These are phyloP conservation scores for Spinacia oleracea DNA, from an alignment of 179 eudicot genomes.

Conservation along the genomic window DNA sequence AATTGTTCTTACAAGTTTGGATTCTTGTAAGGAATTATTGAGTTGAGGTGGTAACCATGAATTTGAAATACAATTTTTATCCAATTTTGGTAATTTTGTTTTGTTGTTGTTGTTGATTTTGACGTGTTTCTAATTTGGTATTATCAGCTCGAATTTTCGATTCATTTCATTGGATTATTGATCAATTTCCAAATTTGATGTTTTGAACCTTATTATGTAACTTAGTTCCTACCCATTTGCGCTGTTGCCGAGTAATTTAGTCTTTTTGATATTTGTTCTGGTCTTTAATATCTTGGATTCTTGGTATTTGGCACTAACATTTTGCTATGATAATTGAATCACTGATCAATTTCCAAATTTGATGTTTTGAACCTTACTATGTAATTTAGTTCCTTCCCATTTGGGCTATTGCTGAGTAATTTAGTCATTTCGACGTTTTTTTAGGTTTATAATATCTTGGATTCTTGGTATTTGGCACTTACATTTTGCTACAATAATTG, in stretches of 20 bases:
- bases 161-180: background rate
- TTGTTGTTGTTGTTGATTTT: background rate
- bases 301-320: too few relatives aligned
- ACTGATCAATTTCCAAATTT: background rate
- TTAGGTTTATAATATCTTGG: too few relatives aligned
- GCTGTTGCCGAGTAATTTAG: too few relatives aligned
- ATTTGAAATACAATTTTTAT: background rate
- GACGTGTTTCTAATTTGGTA: background rate
- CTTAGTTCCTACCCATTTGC: background rate
- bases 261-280: too few relatives aligned
- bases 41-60: constrained; percentile 15
- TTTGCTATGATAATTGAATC: too few relatives aligned
- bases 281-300: too few relatives aligned
- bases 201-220: background rate
- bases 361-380: background rate
- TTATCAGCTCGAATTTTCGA: background rate
- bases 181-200: background rate
- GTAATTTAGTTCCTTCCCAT: background rate
- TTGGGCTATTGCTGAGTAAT: too few relatives aligned
- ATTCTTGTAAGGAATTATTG: background rate
- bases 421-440: too few relatives aligned
- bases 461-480: too few relatives aligned
- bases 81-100: constrained; percentile 16
- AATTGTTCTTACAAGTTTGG: background rate
- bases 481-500: too few relatives aligned